A percentile compares a stretch with the other conserved stretches of the same genome.
Conservation (phyloP, 306 rosid genomes). For the Lupinus albus region DNA sequence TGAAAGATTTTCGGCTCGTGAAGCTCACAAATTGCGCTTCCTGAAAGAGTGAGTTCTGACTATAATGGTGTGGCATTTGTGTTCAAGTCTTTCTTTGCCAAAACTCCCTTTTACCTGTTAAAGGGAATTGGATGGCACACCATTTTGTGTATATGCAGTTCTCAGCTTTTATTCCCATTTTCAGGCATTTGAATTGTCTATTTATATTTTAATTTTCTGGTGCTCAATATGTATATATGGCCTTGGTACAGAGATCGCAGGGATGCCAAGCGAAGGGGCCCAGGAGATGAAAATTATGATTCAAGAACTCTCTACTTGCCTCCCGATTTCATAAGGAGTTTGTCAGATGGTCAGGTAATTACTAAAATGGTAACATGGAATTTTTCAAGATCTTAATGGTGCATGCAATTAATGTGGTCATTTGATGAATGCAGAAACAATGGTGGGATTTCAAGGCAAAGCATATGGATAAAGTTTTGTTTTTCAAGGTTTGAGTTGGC, state of each 20-base stretch:
- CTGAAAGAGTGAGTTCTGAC: slow-evolving; percentile 64
- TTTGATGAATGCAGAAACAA: slow-evolving; percentile 67
- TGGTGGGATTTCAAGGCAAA: slow-evolving; percentile 99
- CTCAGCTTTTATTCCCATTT: slow-evolving; percentile 21
- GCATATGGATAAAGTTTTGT: slow-evolving; percentile 91
- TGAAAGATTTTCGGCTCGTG: slow-evolving; percentile 73
- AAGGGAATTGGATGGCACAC: slow-evolving; percentile 7
- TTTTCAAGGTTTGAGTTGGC: slow-evolving; percentile 71
- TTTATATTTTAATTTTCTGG: slow-evolving; percentile 26
- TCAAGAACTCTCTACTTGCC: slow-evolving; percentile 80
- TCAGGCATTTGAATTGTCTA: slow-evolving; percentile 2
- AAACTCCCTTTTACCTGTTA: not conserved
- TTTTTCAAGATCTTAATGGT: slow-evolving; percentile 16
- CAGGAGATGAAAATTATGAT: slow-evolving; percentile 78
- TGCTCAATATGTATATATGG: slow-evolving; percentile 36
- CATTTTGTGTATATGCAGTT: slow-evolving; percentile 26
- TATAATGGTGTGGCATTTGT: not conserved
- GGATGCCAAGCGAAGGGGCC: slow-evolving; percentile 72
- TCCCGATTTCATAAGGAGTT: slow-evolving; percentile 65
- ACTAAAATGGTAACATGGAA: slow-evolving; percentile 13
- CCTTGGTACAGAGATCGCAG: slow-evolving; percentile 58
- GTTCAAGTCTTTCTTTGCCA: slow-evolving; percentile 12
- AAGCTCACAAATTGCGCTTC: slow-evolving; percentile 67
- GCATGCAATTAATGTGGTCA: slow-evolving; percentile 37
- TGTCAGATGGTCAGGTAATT: slow-evolving; percentile 84